phyloP scores from a whole-genome alignment of 1,284 basidiomycete genomes.

The Rugosomyces carneus region DNA sequence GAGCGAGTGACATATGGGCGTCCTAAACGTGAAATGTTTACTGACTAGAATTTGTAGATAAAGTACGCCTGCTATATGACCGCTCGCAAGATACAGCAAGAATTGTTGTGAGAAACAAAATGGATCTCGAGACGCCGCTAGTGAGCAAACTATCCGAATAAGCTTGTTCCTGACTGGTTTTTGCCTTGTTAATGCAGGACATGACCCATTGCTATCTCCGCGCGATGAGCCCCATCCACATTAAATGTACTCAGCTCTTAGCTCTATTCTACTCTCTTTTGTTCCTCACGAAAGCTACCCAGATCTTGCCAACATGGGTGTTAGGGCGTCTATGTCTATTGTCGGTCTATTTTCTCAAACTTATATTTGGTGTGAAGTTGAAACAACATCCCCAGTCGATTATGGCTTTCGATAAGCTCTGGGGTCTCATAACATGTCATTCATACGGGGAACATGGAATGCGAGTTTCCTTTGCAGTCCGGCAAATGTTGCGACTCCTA shows the following conservation, averaged over 20 bases:
- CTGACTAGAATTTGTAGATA: conserved; percentile 42
- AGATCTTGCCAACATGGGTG: conserved; percentile 80
- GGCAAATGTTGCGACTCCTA: conserved; percentile 77
- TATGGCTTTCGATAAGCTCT: conserved; percentile 77
- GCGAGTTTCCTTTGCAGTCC: conserved; percentile 81
- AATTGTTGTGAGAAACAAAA: conserved; percentile 60
- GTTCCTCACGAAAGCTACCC: conserved; percentile 9
- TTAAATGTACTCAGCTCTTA: conserved; percentile 53
- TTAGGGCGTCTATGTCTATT: conserved; percentile 81
- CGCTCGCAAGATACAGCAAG: conserved; percentile 74
- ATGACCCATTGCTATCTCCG: conserved; percentile 87
- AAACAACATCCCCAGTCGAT: conserved; percentile 49
- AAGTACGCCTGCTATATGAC: conserved; percentile 80
- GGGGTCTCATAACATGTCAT: conserved; percentile 85
- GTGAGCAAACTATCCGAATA: conserved; percentile 27
- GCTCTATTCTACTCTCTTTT: background rate
- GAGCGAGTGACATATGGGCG: conserved; percentile 28
- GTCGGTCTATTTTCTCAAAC: conserved; percentile 26
- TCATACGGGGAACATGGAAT: conserved; percentile 76
- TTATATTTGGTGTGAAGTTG: background rate
- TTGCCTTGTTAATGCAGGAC: conserved; percentile 36
- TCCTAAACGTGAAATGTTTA: background rate
- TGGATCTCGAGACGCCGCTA: conserved; percentile 69
- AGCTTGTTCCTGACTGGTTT: conserved; percentile 6
- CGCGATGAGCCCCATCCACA: conserved; percentile 87